Evolutionary conservation across 257 asterid species (phyloP).

Genomic region (Solanum peruvianum): DNA sequence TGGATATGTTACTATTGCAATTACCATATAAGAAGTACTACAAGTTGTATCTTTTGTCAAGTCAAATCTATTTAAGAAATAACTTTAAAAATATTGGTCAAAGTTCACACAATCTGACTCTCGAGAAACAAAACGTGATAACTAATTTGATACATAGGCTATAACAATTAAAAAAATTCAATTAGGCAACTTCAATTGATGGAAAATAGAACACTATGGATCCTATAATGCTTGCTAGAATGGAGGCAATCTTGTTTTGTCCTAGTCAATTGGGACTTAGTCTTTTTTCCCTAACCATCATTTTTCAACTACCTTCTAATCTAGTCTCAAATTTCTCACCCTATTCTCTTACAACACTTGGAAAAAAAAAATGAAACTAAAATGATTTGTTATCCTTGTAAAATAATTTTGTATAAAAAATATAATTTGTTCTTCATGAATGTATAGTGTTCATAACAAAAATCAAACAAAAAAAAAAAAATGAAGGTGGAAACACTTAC

Average conservation of each 20-base stretch:
- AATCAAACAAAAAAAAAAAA: background rate
- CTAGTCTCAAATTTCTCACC: background rate
- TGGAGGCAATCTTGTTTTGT: background rate
- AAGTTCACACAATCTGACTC: background rate
- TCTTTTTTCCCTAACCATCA: background rate
- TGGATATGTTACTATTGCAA: background rate
- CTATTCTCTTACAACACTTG: background rate
- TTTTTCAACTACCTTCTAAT: background rate
- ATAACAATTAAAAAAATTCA: background rate
- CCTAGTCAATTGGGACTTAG: background rate
- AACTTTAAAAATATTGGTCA: background rate
- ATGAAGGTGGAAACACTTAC: slow-evolving; percentile 56
- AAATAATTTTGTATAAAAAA: background rate
- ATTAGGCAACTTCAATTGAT: background rate
- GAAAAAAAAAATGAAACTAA: background rate
- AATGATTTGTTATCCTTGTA: background rate
- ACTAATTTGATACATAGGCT: background rate
- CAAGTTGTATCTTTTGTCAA: background rate
- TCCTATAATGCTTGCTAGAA: background rate
- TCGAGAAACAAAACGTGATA: background rate
- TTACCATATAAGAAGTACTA: background rate
- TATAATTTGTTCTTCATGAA: background rate
- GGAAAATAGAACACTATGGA: background rate
- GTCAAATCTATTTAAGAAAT: background rate
- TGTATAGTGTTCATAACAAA: background rate